Conservation (phyloP, 441 rosid species). For the Pelargonium australe region DNA sequence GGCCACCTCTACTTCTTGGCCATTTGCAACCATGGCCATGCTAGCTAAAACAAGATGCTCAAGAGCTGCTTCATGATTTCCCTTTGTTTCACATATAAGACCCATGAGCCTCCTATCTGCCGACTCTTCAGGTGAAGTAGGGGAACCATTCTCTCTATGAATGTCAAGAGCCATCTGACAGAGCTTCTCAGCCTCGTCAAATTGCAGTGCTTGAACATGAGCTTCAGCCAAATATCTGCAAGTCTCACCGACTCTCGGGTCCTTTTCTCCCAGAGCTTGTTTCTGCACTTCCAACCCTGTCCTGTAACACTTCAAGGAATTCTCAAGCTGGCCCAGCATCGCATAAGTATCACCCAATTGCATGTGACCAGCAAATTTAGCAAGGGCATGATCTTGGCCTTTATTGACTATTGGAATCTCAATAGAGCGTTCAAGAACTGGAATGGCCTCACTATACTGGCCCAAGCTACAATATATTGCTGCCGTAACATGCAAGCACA, state of each 20-base stretch:
- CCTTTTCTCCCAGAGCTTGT: constrained; percentile 50
- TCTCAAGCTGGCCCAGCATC: constrained; percentile 60
- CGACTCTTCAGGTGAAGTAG: constrained; percentile 53
- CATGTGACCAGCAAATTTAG: constrained; percentile 64
- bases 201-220: constrained; percentile 57
- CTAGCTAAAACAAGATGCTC: constrained; percentile 71
- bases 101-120: constrained; percentile 76
- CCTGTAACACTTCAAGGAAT: constrained; percentile 45
- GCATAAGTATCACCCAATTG: constrained; percentile 73
- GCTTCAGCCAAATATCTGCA: constrained; percentile 64
- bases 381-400: constrained; percentile 58
- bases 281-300: constrained; percentile 51
- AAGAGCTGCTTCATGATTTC: constrained; percentile 61
- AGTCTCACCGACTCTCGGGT: constrained; percentile 64
- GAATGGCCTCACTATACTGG: constrained; percentile 51
- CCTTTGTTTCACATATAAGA: constrained; percentile 65
- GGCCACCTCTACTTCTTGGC: constrained; percentile 64
- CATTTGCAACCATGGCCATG: constrained; percentile 58
- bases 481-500: constrained; percentile 62
- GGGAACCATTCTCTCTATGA: constrained; percentile 44
- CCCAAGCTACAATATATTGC: constrained; percentile 54
- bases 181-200: constrained; percentile 49
- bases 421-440: constrained; percentile 46
- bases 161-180: constrained; percentile 54
- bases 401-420: constrained; percentile 44